Conservation (phyloP, 1,284 basidiomycete genomes). For the Schizopora paradoxa region DNA sequence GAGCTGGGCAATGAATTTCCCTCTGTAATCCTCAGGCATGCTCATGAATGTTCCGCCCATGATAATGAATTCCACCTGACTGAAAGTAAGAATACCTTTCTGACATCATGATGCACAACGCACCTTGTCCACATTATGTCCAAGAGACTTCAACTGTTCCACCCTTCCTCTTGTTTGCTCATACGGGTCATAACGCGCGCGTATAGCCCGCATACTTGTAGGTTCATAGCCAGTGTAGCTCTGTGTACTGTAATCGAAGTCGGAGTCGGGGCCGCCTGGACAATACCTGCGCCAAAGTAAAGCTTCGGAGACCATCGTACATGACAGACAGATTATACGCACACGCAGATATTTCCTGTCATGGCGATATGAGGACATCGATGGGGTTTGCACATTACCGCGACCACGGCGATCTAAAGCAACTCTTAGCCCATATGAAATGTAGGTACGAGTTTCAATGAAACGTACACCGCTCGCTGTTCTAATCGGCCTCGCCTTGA, state of each 20-base stretch:
- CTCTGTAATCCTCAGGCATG: slow-evolving; percentile 94
- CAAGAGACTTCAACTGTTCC: slow-evolving; percentile 91
- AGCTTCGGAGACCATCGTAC: slow-evolving; percentile 10
- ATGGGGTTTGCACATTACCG: slow-evolving; percentile 99
- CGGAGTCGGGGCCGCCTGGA: slow-evolving; percentile 97
- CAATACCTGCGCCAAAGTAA: slow-evolving; percentile 68
- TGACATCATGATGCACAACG: neutral
- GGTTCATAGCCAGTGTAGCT: slow-evolving; percentile 98
- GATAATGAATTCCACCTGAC: slow-evolving; percentile 94
- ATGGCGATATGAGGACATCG: slow-evolving; percentile 99
- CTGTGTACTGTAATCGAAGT: slow-evolving; percentile 99
- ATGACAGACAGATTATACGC: slow-evolving; percentile 26
- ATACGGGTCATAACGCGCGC: slow-evolving; percentile 97
- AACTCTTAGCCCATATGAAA: slow-evolving; percentile 12
- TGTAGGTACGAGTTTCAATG: neutral
- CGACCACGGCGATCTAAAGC: slow-evolving; percentile 91
- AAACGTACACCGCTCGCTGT: slow-evolving; percentile 89
- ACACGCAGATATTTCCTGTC: slow-evolving; percentile 99
- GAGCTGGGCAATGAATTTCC: slow-evolving; percentile 91
- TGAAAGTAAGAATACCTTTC: neutral
- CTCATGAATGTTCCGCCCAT: slow-evolving; percentile 99
- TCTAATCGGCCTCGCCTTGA: slow-evolving; percentile 92
- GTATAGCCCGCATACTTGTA: slow-evolving; percentile 98
- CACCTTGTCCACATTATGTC: slow-evolving; percentile 97
- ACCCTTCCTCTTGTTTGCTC: slow-evolving; percentile 95